Conservation (phyloP, 768 basidiomycete species). For the Brasilioporus rufonigricans region DNA sequence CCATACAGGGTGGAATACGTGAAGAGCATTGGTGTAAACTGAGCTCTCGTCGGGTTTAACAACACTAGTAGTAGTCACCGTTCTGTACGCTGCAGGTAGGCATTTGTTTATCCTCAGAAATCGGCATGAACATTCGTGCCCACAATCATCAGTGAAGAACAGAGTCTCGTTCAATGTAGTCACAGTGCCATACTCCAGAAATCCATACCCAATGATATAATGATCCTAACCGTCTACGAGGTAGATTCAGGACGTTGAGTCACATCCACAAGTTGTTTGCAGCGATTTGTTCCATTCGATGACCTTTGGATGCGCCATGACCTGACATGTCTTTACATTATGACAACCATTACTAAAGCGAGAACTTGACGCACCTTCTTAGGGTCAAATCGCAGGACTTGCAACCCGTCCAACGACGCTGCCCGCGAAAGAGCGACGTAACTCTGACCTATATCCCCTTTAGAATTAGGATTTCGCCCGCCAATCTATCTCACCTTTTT, state of each 20-base stretch:
- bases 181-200: neutral
- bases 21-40: constrained; percentile 41
- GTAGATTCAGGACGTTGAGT: neutral
- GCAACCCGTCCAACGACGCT: constrained; percentile 50
- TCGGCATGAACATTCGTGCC: neutral
- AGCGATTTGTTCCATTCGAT: constrained; percentile 41
- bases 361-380: constrained; percentile 39
- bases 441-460: constrained; percentile 38
- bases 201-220: constrained; percentile 12
- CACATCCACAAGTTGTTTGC: neutral
- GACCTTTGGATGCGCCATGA: constrained; percentile 43
- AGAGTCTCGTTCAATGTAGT: neutral
- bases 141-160: neutral
- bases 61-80: too few species aligned
- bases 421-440: constrained; percentile 53
- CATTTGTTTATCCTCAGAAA: neutral
- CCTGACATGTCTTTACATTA: constrained; percentile 25
- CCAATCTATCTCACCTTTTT: constrained; percentile 37
- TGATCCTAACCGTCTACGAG: neutral
- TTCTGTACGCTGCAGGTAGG: neutral
- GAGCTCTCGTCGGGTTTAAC: neutral
- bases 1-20: constrained; percentile 62
- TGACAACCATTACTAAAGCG: neutral
- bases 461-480: neutral
- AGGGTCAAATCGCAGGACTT: constrained; percentile 51